phyloP scores from a whole-genome alignment of 129 eudicot genomes.

The Heracleum sosnowskyi region DNA sequence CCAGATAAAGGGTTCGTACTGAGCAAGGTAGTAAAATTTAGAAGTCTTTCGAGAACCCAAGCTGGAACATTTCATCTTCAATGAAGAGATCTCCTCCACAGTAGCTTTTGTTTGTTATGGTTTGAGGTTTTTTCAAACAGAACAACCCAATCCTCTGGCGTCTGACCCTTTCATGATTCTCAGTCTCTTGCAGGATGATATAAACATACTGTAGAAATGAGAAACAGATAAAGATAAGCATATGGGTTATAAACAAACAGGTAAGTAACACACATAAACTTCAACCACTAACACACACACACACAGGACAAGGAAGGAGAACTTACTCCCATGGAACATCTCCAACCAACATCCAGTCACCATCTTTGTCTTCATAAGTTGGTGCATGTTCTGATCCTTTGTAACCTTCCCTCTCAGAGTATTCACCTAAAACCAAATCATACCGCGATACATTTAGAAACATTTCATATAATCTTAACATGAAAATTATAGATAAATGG shows the following conservation, averaged over 20 bases:
- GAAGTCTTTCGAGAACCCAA: constrained; percentile 48
- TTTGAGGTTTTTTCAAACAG: constrained; percentile 20
- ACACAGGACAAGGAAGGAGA: constrained; percentile 3
- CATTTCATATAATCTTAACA: background rate
- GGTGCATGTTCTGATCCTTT: constrained; percentile 79
- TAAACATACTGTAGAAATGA: constrained; percentile 58
- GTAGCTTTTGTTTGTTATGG: constrained; percentile 16
- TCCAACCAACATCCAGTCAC: constrained; percentile 94
- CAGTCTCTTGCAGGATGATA: constrained; percentile 62
- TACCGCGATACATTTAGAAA: background rate
- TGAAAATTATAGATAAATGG: background rate
- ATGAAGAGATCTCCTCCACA: constrained; percentile 24
- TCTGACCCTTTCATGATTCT: constrained; percentile 84
- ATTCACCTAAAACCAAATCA: constrained; percentile 27
- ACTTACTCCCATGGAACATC: constrained; percentile 96
- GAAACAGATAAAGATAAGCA: constrained; percentile 21
- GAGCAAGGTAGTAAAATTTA: constrained; percentile 23
- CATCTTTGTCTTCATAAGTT: constrained; percentile 93
- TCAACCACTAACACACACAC: background rate
- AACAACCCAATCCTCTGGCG: constrained; percentile 64
- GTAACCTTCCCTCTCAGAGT: constrained; percentile 81
- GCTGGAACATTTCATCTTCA: constrained; percentile 34
- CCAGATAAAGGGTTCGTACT: constrained; percentile 9
- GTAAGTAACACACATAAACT: background rate
- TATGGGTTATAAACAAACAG: background rate